Percentiles rank a stretch among this genome's conserved stretches.
These are phyloP conservation scores for Populus deltoides DNA, from an alignment of 345 rosid genomes.

Conservation along the genomic window DNA sequence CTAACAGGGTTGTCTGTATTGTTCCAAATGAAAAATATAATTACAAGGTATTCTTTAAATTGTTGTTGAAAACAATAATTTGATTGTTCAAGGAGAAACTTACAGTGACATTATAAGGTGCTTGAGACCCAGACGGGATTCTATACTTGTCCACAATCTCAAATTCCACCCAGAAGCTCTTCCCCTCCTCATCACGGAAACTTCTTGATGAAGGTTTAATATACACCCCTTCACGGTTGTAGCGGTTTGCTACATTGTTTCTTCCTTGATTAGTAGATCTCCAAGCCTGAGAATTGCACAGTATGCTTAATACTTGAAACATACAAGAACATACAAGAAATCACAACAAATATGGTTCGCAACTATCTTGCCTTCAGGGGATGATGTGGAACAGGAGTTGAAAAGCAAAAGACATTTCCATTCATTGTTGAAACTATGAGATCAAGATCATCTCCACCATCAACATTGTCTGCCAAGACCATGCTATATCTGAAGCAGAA, in stretches of 20 bases:
- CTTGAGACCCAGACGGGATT: constrained; percentile 86
- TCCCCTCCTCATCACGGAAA: constrained; percentile 99
- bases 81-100: constrained; percentile 26
- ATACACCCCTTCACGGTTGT: constrained; percentile 76
- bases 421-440: constrained; percentile 96
- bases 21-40: constrained; percentile 6
- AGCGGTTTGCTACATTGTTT: constrained; percentile 70
- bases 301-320: background rate
- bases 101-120: constrained; percentile 93
- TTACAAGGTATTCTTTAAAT: background rate
- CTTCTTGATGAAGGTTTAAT: constrained; percentile 83
- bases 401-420: constrained; percentile 98
- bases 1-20: constrained; percentile 78
- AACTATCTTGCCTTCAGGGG: constrained; percentile 77
- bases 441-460: constrained; percentile 99
- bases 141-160: constrained; percentile 86
- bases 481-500: constrained; percentile 70
- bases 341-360: constrained; percentile 7
- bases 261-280: constrained; percentile 89
- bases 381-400: constrained; percentile 92
- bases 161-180: constrained; percentile 92
- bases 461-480: constrained; percentile 98
- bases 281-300: constrained; percentile 71
- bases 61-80: background rate
- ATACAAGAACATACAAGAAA: constrained; percentile 5